Percentiles rank a stretch among this genome's conserved stretches.
Conservation (phyloP, 495 filamentous ascomycete genomes). For the Neurospora hispaniola region DNA sequence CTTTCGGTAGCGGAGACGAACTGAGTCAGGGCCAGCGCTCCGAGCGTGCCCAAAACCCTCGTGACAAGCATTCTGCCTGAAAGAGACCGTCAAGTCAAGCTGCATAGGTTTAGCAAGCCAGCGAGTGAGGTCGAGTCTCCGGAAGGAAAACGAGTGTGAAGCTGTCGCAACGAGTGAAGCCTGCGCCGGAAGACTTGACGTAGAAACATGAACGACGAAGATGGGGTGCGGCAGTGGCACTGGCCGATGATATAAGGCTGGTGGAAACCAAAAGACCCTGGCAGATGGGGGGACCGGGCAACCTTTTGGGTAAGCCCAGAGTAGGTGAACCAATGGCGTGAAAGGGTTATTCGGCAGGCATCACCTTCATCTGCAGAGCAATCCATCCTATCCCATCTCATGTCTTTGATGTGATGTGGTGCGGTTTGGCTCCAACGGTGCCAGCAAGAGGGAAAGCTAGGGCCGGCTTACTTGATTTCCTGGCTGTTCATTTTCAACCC, state of each 20-base stretch:
- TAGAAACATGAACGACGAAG: constrained; percentile 2
- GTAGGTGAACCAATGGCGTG: constrained; percentile 15
- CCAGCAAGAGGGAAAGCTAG: background rate
- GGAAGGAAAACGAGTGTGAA: constrained; percentile 12
- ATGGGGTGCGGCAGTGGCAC: constrained; percentile 9
- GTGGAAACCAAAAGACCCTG: background rate
- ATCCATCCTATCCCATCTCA: background rate
- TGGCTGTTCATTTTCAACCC: background rate
- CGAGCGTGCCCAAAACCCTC: constrained; percentile 17
- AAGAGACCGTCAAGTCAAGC: constrained; percentile 4
- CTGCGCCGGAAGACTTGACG: constrained; percentile 8
- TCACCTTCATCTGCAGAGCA: background rate
- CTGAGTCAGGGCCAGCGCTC: constrained; percentile 16
- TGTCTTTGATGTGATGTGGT: background rate
- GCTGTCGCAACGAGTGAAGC: constrained; percentile 14
- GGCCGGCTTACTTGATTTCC: background rate
- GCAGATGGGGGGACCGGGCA: background rate
- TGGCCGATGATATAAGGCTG: constrained; percentile 22
- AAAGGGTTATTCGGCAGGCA: constrained; percentile 8
- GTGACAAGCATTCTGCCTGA: constrained; percentile 16
- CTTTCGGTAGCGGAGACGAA: constrained; percentile 7
- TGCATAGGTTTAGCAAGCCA: constrained; percentile 4
- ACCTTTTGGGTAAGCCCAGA: background rate
- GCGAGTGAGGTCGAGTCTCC: constrained; percentile 8
- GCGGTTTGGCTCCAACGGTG: background rate